Conservation (phyloP, 1,284 basidiomycete genomes). For the Veloboletus limbatus region DNA sequence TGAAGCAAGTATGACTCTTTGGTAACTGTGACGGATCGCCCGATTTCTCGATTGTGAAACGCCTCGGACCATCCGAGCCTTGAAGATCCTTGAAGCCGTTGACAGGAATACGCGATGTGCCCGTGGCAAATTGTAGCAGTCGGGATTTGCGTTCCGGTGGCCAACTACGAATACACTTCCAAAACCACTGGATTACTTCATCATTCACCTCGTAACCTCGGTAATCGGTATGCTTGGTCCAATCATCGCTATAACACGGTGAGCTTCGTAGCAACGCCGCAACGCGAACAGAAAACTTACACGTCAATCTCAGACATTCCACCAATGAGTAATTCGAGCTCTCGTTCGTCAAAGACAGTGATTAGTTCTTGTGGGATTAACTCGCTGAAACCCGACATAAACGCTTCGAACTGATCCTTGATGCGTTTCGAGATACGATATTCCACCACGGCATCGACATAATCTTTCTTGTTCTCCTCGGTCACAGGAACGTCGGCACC, state of each 20-base stretch:
- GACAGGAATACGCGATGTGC: constrained; percentile 88
- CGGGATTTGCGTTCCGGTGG: constrained; percentile 91
- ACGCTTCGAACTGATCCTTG: constrained; percentile 93
- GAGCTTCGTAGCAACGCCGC: constrained; percentile 1
- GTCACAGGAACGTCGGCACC: constrained; percentile 83
- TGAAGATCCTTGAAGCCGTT: constrained; percentile 96
- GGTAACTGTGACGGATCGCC: constrained; percentile 85
- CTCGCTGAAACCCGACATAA: constrained; percentile 94
- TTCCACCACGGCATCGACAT: constrained; percentile 86
- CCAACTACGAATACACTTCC: constrained; percentile 92
- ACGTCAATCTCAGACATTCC: constrained; percentile 96
- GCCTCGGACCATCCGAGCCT: constrained; percentile 86
- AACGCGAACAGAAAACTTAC: constrained; percentile 41
- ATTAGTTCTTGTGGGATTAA: constrained; percentile 91
- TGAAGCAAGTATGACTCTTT: constrained; percentile 86
- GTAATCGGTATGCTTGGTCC: constrained; percentile 77
- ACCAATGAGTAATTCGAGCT: constrained; percentile 89
- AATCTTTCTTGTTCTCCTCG: constrained; percentile 94
- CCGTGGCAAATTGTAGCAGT: constrained; percentile 88
- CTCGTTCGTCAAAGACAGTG: constrained; percentile 94
- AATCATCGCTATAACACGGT: constrained; percentile 54
- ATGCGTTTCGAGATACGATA: constrained; percentile 91
- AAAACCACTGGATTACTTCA: constrained; percentile 97
- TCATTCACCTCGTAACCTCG: constrained; percentile 73
- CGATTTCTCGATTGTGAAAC: constrained; percentile 89